Conservation (phyloP, 768 basidiomycete species). For the Boletus sp. region DNA sequence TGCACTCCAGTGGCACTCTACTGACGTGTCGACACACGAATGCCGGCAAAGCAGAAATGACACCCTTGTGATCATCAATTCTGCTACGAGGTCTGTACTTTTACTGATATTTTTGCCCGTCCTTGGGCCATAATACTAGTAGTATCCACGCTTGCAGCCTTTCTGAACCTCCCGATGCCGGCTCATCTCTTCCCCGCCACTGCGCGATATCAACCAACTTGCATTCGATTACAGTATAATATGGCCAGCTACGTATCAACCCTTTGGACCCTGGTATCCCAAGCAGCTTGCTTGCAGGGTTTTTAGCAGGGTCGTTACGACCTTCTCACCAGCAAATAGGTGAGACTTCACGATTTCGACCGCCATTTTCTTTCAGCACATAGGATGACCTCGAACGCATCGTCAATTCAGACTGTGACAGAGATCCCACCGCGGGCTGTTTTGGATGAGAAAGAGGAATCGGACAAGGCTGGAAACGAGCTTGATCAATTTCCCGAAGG, state of each 20-base stretch:
- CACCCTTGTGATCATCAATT: too few relatives aligned
- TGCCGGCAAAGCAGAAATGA: too few relatives aligned
- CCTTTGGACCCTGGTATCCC: too few relatives aligned
- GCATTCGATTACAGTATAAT: not conserved
- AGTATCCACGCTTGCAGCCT: slow-evolving; percentile 26
- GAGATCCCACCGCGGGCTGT: not conserved
- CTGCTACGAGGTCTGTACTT: too few relatives aligned
- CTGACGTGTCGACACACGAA: too few relatives aligned
- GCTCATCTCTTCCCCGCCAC: not conserved
- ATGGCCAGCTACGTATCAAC: not conserved
- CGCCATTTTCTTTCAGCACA: not conserved
- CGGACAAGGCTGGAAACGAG: too few relatives aligned
- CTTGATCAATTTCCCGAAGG: too few relatives aligned
- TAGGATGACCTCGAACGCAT: not conserved
- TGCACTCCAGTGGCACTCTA: too few relatives aligned
- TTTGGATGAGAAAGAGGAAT: too few relatives aligned
- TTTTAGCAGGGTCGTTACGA: not conserved
- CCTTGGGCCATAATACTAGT: too few relatives aligned
- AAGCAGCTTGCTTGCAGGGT: not conserved
- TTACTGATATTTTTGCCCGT: too few relatives aligned
- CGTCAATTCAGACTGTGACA: not conserved
- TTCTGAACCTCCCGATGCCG: not conserved
- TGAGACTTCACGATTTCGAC: not conserved
- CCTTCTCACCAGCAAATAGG: not conserved
- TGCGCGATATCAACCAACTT: slow-evolving; percentile 6